Percentiles rank a stretch among this genome's conserved stretches.
Conservation (phyloP, 192 early-diverging fungal genomes). For the Pilobolus umbonatus region DNA sequence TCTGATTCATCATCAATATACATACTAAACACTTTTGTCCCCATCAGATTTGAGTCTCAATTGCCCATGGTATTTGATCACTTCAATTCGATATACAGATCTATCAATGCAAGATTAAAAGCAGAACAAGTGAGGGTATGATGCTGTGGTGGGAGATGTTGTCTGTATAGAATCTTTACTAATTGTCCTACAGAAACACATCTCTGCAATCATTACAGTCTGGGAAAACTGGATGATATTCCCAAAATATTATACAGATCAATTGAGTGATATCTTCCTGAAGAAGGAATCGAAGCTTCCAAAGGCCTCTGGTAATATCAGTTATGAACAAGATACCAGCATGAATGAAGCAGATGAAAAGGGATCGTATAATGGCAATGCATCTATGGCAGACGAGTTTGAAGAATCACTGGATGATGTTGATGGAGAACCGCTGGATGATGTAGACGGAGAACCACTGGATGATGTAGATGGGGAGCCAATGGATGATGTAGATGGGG, state of each 20-base stretch:
- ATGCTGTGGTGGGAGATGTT: background rate
- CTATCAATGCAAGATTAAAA: constrained; percentile 68
- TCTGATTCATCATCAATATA: background rate
- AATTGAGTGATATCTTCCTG: constrained; percentile 48
- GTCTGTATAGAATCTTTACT: background rate
- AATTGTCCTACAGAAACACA: constrained; percentile 43
- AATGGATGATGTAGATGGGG: constrained; percentile 38
- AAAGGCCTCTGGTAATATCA: background rate
- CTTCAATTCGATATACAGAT: constrained; percentile 60
- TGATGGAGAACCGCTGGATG: constrained; percentile 42
- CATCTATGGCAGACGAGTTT: constrained; percentile 24
- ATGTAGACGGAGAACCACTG: constrained; percentile 47
- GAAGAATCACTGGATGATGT: constrained; percentile 41
- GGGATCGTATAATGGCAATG: constrained; percentile 2
- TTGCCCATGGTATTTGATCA: constrained; percentile 64
- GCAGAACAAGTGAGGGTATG: constrained; percentile 73
- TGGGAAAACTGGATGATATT: constrained; percentile 94
- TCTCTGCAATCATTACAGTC: constrained; percentile 58
- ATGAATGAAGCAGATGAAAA: background rate
- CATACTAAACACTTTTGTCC: background rate
- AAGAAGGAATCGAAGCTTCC: constrained; percentile 23
- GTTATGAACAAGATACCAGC: background rate
- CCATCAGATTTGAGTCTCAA: constrained; percentile 51
- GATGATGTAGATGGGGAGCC: constrained; percentile 45
- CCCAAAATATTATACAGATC: constrained; percentile 59